Conservation (phyloP, 1,139 yeast species). For the Yamadazyma epiphylla region DNA sequence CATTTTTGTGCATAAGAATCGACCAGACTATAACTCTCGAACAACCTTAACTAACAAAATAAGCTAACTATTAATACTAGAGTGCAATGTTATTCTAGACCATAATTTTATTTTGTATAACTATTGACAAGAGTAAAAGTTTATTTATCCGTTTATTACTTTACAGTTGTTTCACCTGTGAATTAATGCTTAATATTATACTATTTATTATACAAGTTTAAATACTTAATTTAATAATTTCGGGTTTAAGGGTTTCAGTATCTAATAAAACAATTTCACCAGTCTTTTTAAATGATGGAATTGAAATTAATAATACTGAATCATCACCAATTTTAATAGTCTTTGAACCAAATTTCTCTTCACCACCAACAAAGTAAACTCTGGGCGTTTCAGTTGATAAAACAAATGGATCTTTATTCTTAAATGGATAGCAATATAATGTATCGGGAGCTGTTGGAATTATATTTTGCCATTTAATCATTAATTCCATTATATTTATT, state of each 20-base stretch:
- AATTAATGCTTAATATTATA: too few species aligned
- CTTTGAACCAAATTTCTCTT: slow-evolving; percentile 50
- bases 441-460: slow-evolving; percentile 98
- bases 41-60: too few species aligned
- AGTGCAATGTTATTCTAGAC: too few species aligned
- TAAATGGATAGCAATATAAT: slow-evolving; percentile 81
- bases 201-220: too few species aligned
- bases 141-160: too few species aligned
- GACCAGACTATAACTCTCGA: too few species aligned
- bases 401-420: slow-evolving; percentile 78
- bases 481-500: slow-evolving; percentile 59
- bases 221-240: slow-evolving; percentile 26
- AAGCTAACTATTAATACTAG: too few species aligned
- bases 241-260: slow-evolving; percentile 51
- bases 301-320: slow-evolving; percentile 51
- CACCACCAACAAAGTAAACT: slow-evolving; percentile 84
- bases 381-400: slow-evolving; percentile 70
- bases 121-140: too few species aligned
- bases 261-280: slow-evolving; percentile 71
- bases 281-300: slow-evolving; percentile 67
- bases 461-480: slow-evolving; percentile 78
- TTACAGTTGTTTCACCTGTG: too few species aligned
- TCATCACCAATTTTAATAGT: slow-evolving; percentile 22
- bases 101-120: too few species aligned
- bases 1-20: too few species aligned